Base-by-base conservation (phyloP, 345 rosid species). In the Eutrema yunnanense region DNA sequence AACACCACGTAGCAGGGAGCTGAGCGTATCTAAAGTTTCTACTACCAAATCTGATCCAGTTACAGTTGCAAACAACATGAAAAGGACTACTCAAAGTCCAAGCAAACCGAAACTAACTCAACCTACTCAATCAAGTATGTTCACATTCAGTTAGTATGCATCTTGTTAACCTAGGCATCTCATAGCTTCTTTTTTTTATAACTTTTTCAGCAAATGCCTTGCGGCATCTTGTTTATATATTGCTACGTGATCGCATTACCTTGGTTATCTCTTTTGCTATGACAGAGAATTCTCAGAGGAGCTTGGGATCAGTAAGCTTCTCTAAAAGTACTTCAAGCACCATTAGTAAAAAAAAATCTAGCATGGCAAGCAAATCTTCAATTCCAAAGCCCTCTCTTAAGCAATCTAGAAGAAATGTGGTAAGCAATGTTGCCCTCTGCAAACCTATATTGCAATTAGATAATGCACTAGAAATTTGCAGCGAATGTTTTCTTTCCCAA, bases 341-440 rank as follows among this genome's bases (percentile, higher is more conserved):
- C 52, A 79, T 34, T 63, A 77, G 59, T 63, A 80, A 82, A 65
- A 70, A 77, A 79, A 82, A 78, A 65, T 75, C 85, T 77, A 80
- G 77, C 68, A 54, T 78, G 38, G 52, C 74, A 70, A 75, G 80
- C 72, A 86, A 78, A 72, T 57, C 84, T 43, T 71, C 74, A 59
- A 68, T 66, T 26, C 67, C 79, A 41, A 86, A 79, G 79, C 68
- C 92, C 55, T 79, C 81, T 10, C 49, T 44, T 81, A 86, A 60
- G 61, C 90, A 67, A 55, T 78, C 80, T 56, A 82, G 79, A 77
- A 86, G 85, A 83, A 81, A 81, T 74, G 68, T 73, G 90, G 93
- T 92, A 67, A 87, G 58, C 69, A 16, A 61, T 69, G 51, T 64
- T 54, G 48, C 53, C 75, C 71, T 72, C 51, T 69, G 30, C 42